Conservation (phyloP, 2,329 filamentous ascomycete species). For the Herpotrichia juniperi region DNA sequence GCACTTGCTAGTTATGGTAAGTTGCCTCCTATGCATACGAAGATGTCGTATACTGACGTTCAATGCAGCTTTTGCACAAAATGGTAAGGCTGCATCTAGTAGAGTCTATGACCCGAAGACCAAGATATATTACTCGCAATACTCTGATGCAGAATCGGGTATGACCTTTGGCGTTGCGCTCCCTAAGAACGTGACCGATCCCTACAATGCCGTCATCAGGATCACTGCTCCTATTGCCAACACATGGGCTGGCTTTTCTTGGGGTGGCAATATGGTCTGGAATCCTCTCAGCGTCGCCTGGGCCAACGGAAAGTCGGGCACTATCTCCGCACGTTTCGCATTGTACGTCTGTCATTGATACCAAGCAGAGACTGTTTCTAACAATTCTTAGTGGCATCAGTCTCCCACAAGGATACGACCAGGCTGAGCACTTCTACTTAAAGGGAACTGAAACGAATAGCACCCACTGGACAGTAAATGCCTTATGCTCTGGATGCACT, state of each 20-base stretch:
- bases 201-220: slow-evolving; percentile 39
- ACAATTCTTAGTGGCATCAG: slow-evolving; percentile 29
- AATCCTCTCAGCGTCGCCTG: slow-evolving; percentile 40
- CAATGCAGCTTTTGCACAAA: slow-evolving; percentile 32
- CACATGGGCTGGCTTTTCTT: slow-evolving; percentile 37
- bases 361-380: slow-evolving; percentile 14
- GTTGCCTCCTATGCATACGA: neutral
- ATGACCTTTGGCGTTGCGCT: slow-evolving; percentile 39
- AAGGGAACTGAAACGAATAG: slow-evolving; percentile 37
- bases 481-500: slow-evolving; percentile 38
- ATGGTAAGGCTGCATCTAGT: slow-evolving; percentile 35
- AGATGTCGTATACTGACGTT: slow-evolving; percentile 13
- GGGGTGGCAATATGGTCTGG: slow-evolving; percentile 42
- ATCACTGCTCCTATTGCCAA: slow-evolving; percentile 33
- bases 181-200: slow-evolving; percentile 32
- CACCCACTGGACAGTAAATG: slow-evolving; percentile 41
- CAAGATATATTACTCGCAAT: slow-evolving; percentile 39
- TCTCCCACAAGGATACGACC: slow-evolving; percentile 34
- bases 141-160: slow-evolving; percentile 33
- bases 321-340: slow-evolving; percentile 37
- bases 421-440: slow-evolving; percentile 32
- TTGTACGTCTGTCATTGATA: slow-evolving; percentile 24
- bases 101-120: slow-evolving; percentile 35
- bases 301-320: slow-evolving; percentile 33
- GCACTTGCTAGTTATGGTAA: slow-evolving; percentile 34